Base-by-base conservation (phyloP, 176 grass and related monocot species). In the Musa beccarii region DNA sequence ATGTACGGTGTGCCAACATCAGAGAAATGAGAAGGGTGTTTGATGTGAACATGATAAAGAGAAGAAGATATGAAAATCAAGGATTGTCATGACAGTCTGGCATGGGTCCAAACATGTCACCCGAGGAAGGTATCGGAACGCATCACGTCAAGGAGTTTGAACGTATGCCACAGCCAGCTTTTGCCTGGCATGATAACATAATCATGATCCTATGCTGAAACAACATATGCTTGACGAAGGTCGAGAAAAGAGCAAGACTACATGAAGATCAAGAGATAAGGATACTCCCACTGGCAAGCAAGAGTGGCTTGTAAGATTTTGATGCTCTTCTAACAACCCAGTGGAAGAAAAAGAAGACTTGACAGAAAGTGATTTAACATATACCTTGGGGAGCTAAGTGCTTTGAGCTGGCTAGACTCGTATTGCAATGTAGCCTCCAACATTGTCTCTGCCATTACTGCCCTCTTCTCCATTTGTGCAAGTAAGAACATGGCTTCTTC, bases 371-470 rank as follows among this genome's bases (percentile, higher is more conserved):
- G 43, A 16, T 49, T 17, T 16, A 69, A 54, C 22, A 68, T 6
- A 65, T 87, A 99, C 95, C 89, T 99, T 66, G 91, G 88, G 81
- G 90, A 91, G 82, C 87, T 84, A 51, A 83, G 88, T 71, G 95
- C 91, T 84, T 99, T 99, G 51, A 85, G 88, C 77, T 99, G 95
- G 62, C 95, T 87, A 83, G 91, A 99, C 81, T 99, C 91, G 73
- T 99, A 99, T 65, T 99, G 95, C 81, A 99, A 69, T 61, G 95
- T 99, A 66, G 95, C 95, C 76, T 99, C 95, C 78, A 99, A 75
- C 89, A 94, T 94, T 29, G 91, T 94, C 87, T 99, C 95, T 76
- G 95, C 95, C 95, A 99, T 94, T 52, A 99, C 91, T 71, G 91
- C 91, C 79, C 95, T 89, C 71, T 88, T 99, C 86, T 94, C 91